Conservation (phyloP, 352 stramenopile species). For the Globisporangium lucens region DNA sequence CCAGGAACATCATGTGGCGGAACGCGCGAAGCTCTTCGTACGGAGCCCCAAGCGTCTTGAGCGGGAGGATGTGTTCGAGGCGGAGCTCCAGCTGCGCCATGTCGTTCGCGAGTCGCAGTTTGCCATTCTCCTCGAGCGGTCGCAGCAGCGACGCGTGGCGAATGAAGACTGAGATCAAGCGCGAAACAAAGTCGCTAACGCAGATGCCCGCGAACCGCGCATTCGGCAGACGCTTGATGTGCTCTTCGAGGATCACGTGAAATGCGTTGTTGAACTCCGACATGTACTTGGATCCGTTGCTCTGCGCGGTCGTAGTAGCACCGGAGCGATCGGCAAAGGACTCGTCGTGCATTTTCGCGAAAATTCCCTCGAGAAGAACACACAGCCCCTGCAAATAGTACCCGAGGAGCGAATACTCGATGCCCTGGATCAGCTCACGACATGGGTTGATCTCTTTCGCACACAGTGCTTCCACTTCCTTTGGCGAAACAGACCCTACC, state of each 20-base stretch:
- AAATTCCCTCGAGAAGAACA: conserved; percentile 49
- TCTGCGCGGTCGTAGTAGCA: background rate
- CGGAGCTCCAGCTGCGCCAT: conserved; percentile 81
- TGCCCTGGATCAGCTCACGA: conserved; percentile 43
- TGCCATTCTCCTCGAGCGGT: conserved; percentile 71
- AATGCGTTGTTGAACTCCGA: conserved; percentile 67
- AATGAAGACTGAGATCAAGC: conserved; percentile 76
- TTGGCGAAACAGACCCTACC: conserved; percentile 16
- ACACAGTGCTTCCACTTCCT: conserved; percentile 38
- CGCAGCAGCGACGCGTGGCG: conserved; percentile 70
- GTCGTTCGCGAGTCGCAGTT: conserved; percentile 77
- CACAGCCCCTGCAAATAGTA: conserved; percentile 71
- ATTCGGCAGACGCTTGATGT: conserved; percentile 61
- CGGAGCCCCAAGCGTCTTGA: conserved; percentile 49
- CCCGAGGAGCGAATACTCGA: conserved; percentile 62
- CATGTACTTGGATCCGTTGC: conserved; percentile 72
- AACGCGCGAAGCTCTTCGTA: conserved; percentile 83
- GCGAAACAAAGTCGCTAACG: conserved; percentile 63
- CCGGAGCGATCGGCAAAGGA: conserved; percentile 55
- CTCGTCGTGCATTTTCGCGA: conserved; percentile 85
- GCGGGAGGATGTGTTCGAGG: conserved; percentile 54
- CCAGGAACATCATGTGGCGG: conserved; percentile 81
- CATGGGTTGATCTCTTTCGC: conserved; percentile 42
- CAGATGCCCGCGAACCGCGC: conserved; percentile 47
- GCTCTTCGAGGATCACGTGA: conserved; percentile 64